These are phyloP conservation scores for Aspergillus terreus DNA, from an alignment of 2,329 filamentous ascomycete species.

Conservation along the genomic window DNA sequence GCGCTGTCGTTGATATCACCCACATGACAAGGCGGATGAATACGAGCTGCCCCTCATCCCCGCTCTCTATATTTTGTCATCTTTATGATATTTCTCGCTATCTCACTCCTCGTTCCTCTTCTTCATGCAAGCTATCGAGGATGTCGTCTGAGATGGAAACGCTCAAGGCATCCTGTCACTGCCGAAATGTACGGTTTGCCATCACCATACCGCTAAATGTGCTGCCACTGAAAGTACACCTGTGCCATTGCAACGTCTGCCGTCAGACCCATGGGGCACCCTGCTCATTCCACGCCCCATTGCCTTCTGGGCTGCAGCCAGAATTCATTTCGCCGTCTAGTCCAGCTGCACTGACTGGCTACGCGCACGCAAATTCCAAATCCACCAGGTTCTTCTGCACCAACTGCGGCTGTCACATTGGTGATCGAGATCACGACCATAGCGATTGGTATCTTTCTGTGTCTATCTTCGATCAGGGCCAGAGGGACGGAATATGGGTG, in stretches of 20 bases:
- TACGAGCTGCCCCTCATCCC: background rate
- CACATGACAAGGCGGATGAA: background rate
- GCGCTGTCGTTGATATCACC: background rate
- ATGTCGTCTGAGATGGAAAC: conserved; percentile 1
- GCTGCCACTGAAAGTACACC: conserved; percentile 37
- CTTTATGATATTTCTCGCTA: background rate
- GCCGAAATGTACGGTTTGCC: conserved; percentile 24
- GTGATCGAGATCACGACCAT: conserved; percentile 7
- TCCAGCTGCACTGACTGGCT: conserved; percentile 20
- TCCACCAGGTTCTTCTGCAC: conserved; percentile 40
- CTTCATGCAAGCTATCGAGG: background rate
- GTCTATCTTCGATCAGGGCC: conserved; percentile 19
- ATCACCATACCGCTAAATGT: conserved; percentile 29
- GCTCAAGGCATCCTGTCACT: conserved; percentile 24
- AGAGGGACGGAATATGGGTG: conserved; percentile 13
- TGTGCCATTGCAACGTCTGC: conserved; percentile 46
- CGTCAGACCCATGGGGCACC: conserved; percentile 37
- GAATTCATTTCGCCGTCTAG: conserved; percentile 21
- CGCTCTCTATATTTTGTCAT: background rate
- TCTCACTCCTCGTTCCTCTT: background rate
- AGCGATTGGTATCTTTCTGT: conserved; percentile 21
- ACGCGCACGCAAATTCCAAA: conserved; percentile 25
- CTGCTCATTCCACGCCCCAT: conserved; percentile 22
- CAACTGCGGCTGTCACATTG: conserved; percentile 41
- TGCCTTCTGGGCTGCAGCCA: conserved; percentile 18